These are phyloP conservation scores for Rhytidhysteron rufulum DNA, from an alignment of 2,329 filamentous ascomycete genomes.

Conservation along the genomic window DNA sequence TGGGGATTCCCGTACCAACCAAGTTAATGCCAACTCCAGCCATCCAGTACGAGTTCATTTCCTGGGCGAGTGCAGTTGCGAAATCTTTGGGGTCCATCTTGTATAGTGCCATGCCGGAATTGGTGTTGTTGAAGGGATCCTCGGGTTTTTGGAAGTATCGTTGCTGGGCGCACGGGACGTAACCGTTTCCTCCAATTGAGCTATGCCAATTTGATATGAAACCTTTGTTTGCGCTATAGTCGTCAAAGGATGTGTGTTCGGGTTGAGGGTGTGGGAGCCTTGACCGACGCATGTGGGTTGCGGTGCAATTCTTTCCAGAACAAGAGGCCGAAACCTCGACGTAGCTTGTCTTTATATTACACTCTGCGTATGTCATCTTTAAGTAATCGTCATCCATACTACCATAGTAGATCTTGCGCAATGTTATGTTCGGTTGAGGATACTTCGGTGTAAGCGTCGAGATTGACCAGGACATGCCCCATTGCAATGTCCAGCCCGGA, in stretches of 20 bases:
- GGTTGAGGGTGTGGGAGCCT: constrained; percentile 5
- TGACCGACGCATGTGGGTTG: constrained; percentile 7
- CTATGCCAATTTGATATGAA: constrained; percentile 1
- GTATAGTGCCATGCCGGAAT: constrained; percentile 2
- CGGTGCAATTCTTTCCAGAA: constrained; percentile 5
- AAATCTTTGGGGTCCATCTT: constrained; percentile 3
- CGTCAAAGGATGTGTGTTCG: constrained; percentile 3
- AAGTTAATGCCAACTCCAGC: constrained; percentile 3
- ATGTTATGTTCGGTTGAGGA: constrained; percentile 5
- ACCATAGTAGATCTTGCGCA: constrained; percentile 6
- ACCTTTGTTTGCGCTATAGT: not conserved
- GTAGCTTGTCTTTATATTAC: constrained; percentile 9
- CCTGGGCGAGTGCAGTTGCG: constrained; percentile 5
- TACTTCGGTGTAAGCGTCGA: not conserved
- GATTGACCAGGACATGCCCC: not conserved
- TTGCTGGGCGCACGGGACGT: constrained; percentile 5
- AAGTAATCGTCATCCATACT: constrained; percentile 7
- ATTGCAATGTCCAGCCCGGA: not conserved
- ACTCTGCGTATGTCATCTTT: constrained; percentile 5
- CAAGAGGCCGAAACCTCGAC: constrained; percentile 11
- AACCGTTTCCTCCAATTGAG: constrained; percentile 1
- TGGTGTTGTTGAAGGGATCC: constrained; percentile 6
- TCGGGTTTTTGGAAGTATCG: constrained; percentile 8
- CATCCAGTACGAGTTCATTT: constrained; percentile 12
- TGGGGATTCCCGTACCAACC: constrained; percentile 2